Percentiles rank a stretch among this genome's conserved stretches.
Evolutionary conservation across 306 rosid genomes (phyloP).

Genomic region (Leucaena leucocephala): DNA sequence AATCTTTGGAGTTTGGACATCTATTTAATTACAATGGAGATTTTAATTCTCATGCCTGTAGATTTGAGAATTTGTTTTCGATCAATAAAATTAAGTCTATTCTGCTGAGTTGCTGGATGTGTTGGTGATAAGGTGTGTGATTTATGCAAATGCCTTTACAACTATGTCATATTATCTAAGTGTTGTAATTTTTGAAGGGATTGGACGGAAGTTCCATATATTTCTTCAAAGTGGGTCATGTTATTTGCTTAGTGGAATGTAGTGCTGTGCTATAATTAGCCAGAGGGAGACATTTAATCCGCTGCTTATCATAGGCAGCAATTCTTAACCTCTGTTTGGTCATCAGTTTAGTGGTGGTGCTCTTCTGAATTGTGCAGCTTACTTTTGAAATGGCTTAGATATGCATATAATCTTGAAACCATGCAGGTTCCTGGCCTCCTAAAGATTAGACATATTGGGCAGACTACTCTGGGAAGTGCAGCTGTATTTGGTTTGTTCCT

Average conservation of each 20-base stretch:
- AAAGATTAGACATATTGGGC: constrained; percentile 57
- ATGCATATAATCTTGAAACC: constrained; percentile 41
- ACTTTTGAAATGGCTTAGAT: constrained; percentile 14
- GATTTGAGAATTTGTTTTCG: not conserved
- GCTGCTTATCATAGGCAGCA: not conserved
- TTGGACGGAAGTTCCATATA: not conserved
- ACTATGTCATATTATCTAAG: constrained; percentile 13
- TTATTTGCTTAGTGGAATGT: not conserved
- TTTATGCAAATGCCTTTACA: not conserved
- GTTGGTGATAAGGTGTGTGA: not conserved
- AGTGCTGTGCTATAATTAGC: not conserved
- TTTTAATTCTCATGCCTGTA: not conserved
- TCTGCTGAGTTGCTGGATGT: not conserved
- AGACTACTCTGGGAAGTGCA: constrained; percentile 53
- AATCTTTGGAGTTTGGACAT: not conserved
- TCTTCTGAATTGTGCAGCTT: constrained; percentile 14
- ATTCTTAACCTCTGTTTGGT: not conserved
- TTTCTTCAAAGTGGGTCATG: not conserved
- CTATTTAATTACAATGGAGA: not conserved
- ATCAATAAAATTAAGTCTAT: not conserved
- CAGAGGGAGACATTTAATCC: not conserved
- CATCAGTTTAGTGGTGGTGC: not conserved
- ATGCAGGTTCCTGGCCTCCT: constrained; percentile 53
- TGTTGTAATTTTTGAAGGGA: not conserved
- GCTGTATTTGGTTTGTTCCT: constrained; percentile 57